Base-by-base conservation (phyloP, 306 rosid species). In the Coriaria nepalensis region DNA sequence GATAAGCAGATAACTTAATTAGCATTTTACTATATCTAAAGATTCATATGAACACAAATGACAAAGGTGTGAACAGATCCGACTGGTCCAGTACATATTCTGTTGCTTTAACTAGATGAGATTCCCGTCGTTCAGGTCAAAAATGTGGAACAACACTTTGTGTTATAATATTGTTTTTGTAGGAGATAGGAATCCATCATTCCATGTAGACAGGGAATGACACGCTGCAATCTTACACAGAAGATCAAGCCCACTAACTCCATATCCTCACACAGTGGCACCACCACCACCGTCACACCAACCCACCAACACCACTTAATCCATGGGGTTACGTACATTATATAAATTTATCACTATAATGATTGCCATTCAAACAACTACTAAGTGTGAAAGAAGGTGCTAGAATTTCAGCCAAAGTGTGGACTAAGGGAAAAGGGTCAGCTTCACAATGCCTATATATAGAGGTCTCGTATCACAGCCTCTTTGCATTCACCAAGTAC, bases 401-500 rank as follows among this genome's bases (percentile, higher is more conserved):
- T 60, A 62, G 77, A 78, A 72, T 33, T 47, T 45, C 49, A 4
- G 13, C 9, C 6, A 11, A 9, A 2, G 42, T 11, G 35, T 29
- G 14, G 37, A 33, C 12, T 10, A 33, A 13, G 9, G 20, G 39
- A 8, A 11, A 2, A 42, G 40, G 6, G 0, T 58, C 33, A 6
- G 11, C 13, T 41, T 67, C 33, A 8, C 48, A 38, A 43, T 51
- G 58, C 52, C 73, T 86, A 81, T 86, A 74, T 50, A 78, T 69
- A 79, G 58, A 51, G 57, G n/a, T 5, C 73, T 47, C 42, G 42
- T 43, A 0, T 54, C 62, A 56, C 52, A 13, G 36, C 49, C 49
- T 33, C 62, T 40, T 35, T 13, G 12, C 54, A 60, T 75, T 61
- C 42, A 40, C 59, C 9, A 39, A 67, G 45, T 35, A 20, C 29